phyloP scores from a whole-genome alignment of 2,329 filamentous ascomycete species.

The Chaetomiaceae sp. region DNA sequence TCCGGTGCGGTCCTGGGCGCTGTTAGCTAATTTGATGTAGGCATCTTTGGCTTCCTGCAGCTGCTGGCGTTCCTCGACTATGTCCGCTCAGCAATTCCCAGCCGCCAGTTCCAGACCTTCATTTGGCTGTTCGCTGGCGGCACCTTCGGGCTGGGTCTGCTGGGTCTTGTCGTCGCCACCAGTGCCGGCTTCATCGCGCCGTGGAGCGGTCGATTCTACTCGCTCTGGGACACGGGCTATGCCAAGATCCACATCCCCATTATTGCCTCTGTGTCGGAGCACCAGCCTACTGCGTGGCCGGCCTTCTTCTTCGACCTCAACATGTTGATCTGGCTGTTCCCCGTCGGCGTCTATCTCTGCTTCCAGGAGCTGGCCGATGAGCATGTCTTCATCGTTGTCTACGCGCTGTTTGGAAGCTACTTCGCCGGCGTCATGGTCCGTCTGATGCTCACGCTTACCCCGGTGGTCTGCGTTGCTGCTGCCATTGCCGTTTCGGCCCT shows the following conservation, averaged over 20 bases:
- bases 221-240: constrained; percentile 96
- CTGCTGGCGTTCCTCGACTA: constrained; percentile 89
- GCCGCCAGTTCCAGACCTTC: constrained; percentile 90
- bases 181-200: constrained; percentile 88
- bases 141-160: constrained; percentile 69
- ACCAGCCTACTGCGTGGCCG: constrained; percentile 97
- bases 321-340: constrained; percentile 98
- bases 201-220: constrained; percentile 98
- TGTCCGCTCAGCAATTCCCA: constrained; percentile 78
- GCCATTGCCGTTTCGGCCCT: constrained; percentile 84
- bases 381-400: constrained; percentile 96
- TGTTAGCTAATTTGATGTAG: constrained; percentile 36
- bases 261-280: constrained; percentile 98
- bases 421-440: constrained; percentile 99
- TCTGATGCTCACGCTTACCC: constrained; percentile 94
- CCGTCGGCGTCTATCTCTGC: constrained; percentile 95
- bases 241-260: constrained; percentile 99
- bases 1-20: neutral
- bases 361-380: constrained; percentile 92
- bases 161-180: constrained; percentile 73
- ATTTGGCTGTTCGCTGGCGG: constrained; percentile 68
- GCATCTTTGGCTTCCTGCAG: constrained; percentile 93
- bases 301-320: constrained; percentile 99
- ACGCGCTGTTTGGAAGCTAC: constrained; percentile 93
- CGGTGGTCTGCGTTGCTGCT: constrained; percentile 90